phyloP scores from a whole-genome alignment of 208 protist genomes.

The Leishmania aethiopica region DNA sequence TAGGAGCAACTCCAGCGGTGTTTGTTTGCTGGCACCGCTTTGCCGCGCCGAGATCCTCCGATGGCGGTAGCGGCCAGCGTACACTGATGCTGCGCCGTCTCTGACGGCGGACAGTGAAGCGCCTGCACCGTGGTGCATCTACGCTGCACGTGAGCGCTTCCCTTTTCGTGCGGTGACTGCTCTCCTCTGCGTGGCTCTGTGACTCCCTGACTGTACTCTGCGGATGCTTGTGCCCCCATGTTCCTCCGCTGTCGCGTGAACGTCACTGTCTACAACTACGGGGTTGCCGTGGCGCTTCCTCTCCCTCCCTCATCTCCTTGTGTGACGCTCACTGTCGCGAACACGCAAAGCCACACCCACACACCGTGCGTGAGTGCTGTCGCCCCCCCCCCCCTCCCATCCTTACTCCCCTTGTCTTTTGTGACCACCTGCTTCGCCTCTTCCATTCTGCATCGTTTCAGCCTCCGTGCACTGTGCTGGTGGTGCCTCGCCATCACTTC shows the following conservation, averaged over 20 bases:
- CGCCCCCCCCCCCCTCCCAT: background rate
- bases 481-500: background rate
- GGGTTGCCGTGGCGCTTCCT: background rate
- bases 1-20: background rate
- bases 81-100: background rate
- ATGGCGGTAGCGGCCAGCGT: background rate
- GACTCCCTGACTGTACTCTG: background rate
- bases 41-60: background rate
- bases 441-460: no score
- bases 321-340: background rate
- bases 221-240: background rate
- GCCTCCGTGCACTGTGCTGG: background rate
- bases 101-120: background rate
- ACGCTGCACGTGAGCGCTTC: background rate
- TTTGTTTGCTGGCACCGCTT: background rate
- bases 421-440: background rate
- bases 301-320: background rate
- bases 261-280: background rate
- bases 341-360: background rate
- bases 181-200: background rate
- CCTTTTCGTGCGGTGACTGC: background rate
- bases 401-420: background rate
- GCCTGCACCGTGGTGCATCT: background rate
- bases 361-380: background rate
- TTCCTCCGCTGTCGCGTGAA: background rate